These are phyloP conservation scores for Collybia mongolica DNA, from an alignment of 768 basidiomycete species.

Conservation along the genomic window DNA sequence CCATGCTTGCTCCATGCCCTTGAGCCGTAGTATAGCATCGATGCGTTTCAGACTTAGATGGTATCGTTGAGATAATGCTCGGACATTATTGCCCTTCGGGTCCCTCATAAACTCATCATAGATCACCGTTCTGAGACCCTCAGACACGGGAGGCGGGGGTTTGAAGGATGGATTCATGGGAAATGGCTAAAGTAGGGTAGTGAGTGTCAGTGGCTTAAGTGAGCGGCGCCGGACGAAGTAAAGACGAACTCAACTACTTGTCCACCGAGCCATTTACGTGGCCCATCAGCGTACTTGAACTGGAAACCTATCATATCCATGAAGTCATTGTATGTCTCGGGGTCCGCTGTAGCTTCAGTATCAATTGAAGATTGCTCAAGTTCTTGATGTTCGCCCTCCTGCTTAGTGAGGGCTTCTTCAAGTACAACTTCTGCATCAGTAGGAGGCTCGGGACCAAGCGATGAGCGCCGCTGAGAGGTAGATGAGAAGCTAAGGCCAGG, in stretches of 20 bases:
- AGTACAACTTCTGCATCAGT: constrained; percentile 16
- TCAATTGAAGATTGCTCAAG: constrained; percentile 6
- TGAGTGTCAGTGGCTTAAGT: constrained; percentile 9
- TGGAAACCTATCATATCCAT: constrained; percentile 37
- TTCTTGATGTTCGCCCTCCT: constrained; percentile 12
- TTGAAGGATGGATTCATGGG: constrained; percentile 83
- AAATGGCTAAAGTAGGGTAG: constrained; percentile 64
- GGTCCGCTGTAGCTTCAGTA: constrained; percentile 5
- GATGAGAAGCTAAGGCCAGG: constrained; percentile 24
- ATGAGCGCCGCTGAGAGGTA: constrained; percentile 19
- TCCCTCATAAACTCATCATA: constrained; percentile 62
- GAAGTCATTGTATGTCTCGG: constrained; percentile 39
- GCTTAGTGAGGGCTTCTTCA: constrained; percentile 16
- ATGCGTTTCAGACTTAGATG: constrained; percentile 76
- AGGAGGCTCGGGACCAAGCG: constrained; percentile 24
- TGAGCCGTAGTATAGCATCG: constrained; percentile 80
- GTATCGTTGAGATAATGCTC: constrained; percentile 59
- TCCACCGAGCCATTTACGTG: constrained; percentile 64
- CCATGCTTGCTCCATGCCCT: constrained; percentile 73
- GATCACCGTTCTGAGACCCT: constrained; percentile 52
- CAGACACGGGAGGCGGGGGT: constrained; percentile 76
- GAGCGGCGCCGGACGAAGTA: constrained; percentile 2
- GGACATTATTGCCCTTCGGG: constrained; percentile 53
- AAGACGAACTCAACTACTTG: constrained; percentile 49
- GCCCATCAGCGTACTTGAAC: constrained; percentile 41